Evolutionary conservation across 1,284 basidiomycete species (phyloP).

Genomic region (Testicularia cyperi): DNA sequence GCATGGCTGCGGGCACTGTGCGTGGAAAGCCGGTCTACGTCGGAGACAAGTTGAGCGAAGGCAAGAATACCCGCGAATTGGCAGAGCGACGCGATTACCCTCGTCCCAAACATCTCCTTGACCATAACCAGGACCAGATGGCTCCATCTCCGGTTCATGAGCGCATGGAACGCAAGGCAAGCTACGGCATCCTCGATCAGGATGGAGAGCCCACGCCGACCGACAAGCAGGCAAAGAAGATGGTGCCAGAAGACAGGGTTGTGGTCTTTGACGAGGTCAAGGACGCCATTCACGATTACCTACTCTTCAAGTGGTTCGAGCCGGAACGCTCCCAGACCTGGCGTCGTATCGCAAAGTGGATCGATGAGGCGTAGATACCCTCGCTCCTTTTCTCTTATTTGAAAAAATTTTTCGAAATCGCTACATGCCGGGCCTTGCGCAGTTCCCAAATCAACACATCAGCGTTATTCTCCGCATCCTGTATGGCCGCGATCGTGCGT

Average conservation of each 20-base stretch:
- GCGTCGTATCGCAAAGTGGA: constrained; percentile 49
- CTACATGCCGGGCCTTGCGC: no score
- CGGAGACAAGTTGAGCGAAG: constrained; percentile 31
- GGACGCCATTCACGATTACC: constrained; percentile 52
- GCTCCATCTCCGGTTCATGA: constrained; percentile 6
- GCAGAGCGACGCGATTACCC: constrained; percentile 39
- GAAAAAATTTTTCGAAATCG: no score
- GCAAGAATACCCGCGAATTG: constrained; percentile 30
- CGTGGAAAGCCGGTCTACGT: constrained; percentile 32
- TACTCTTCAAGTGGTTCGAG: constrained; percentile 55
- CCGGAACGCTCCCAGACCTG: constrained; percentile 45
- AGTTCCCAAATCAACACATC: no score
- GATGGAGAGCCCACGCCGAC: constrained; percentile 9
- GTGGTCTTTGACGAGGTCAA: constrained; percentile 52
- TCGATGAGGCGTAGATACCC: constrained; percentile 7
- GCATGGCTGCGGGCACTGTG: constrained; percentile 45
- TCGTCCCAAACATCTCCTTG: constrained; percentile 31
- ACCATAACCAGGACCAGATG: constrained; percentile 5
- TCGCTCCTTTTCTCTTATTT: not conserved
- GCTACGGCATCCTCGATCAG: no score
- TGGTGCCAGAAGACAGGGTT: constrained; percentile 27
- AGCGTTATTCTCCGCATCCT: no score
- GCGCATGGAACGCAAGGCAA: not conserved
- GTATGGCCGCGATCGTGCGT: not conserved
- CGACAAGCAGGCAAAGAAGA: not conserved